phyloP scores from a whole-genome alignment of 257 asterid genomes.

The Osmanthus fragrans region DNA sequence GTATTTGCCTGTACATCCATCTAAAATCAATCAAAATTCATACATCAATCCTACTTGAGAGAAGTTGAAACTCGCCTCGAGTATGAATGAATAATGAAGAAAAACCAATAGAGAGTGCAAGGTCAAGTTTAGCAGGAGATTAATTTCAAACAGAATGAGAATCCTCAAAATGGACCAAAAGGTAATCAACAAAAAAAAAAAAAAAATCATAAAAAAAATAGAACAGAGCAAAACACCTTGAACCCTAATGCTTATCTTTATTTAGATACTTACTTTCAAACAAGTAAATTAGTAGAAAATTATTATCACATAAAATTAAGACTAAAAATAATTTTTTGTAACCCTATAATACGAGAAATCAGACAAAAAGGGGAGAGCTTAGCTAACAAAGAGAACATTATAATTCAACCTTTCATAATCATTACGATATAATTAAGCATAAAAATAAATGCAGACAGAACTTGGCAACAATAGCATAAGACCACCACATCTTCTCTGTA shows the following conservation, averaged over 20 bases:
- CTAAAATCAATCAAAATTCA: constrained; percentile 39
- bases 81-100: not conserved
- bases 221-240: not conserved
- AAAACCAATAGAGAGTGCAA: not conserved
- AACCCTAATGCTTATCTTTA: not conserved
- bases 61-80: constrained; percentile 17
- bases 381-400: constrained; percentile 15
- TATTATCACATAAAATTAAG: constrained; percentile 20
- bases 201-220: not conserved
- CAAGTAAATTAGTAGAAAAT: constrained; percentile 15
- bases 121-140: not conserved
- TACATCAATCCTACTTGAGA: constrained; percentile 30
- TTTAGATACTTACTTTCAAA: constrained; percentile 14
- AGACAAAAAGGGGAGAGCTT: constrained; percentile 18
- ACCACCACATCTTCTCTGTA: constrained; percentile 2
- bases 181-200: constrained; percentile 2
- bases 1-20: constrained; percentile 61
- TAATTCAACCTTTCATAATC: constrained; percentile 1
- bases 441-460: constrained; percentile 14
- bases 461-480: not conserved
- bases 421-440: not conserved
- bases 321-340: constrained; percentile 6
- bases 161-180: not conserved
- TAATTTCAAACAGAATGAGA: not conserved
- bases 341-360: constrained; percentile 19